A percentile compares a stretch with the other conserved stretches of the same genome.
Evolutionary conservation across 2,329 filamentous ascomycete species (phyloP).

Genomic region (Talaromyces sp.): DNA sequence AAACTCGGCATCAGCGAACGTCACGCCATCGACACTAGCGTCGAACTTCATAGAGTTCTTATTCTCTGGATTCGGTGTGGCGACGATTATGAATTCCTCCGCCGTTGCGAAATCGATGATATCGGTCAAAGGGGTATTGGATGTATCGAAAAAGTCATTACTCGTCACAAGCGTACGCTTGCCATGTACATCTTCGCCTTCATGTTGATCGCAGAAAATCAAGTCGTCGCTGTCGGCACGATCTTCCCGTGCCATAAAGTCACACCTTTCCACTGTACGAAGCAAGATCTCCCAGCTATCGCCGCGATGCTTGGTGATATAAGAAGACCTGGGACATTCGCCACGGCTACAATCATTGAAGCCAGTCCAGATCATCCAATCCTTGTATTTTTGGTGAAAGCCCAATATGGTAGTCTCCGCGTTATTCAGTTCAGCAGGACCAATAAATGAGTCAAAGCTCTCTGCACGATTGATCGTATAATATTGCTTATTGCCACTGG

Average conservation of each 20-base stretch:
- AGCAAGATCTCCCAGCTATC: conserved; percentile 71
- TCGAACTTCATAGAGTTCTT: conserved; percentile 69
- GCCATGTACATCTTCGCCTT: conserved; percentile 60
- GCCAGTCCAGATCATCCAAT: conserved; percentile 92
- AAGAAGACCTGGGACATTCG: conserved; percentile 70
- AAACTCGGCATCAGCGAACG: conserved; percentile 80
- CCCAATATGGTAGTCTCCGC: conserved; percentile 54
- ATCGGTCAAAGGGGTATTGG: conserved; percentile 61
- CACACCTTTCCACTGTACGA: conserved; percentile 73
- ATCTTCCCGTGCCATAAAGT: conserved; percentile 71
- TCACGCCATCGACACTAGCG: conserved; percentile 77
- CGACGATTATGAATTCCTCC: conserved; percentile 93
- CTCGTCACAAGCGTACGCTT: conserved; percentile 70
- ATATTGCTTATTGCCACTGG: conserved; percentile 62
- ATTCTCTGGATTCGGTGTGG: conserved; percentile 61
- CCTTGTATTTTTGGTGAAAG: conserved; percentile 81
- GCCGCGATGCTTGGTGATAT: conserved; percentile 74
- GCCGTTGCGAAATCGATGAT: conserved; percentile 88
- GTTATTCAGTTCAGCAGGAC: conserved; percentile 59
- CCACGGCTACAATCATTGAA: conserved; percentile 60
- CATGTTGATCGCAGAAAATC: conserved; percentile 61
- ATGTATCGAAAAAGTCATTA: conserved; percentile 65
- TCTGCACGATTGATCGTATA: conserved; percentile 79
- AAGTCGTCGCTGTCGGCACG: conserved; percentile 59
- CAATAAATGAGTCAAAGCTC: conserved; percentile 69